phyloP scores from a whole-genome alignment of 2,329 filamentous ascomycete genomes.

The Chrysoporthe austroafricana region DNA sequence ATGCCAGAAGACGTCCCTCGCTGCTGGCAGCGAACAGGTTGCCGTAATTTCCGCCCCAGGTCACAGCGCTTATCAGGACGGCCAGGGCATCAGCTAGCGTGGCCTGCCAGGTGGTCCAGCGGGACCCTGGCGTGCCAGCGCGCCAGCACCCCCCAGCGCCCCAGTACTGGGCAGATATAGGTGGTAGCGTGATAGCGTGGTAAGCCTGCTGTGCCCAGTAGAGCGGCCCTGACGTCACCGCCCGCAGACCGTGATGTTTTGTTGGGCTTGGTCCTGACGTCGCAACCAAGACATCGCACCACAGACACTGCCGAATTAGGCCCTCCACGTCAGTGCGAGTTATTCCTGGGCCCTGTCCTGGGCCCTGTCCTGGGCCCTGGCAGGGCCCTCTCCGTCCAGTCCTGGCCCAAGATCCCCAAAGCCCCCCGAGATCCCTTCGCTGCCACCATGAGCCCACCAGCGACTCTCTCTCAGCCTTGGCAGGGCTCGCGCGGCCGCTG shows the following conservation, averaged over 20 bases:
- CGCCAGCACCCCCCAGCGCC: too few species aligned
- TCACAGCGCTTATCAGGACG: neutral
- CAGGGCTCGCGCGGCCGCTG: neutral
- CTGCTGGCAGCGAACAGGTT: neutral
- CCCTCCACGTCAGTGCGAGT: conserved; percentile 1
- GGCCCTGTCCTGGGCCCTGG: too few species aligned
- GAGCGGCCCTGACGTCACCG: neutral
- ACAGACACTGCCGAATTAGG: neutral
- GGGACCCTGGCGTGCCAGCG: neutral
- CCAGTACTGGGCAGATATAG: too few species aligned
- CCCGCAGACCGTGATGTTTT: neutral
- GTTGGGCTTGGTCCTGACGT: neutral
- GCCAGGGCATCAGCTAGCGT: neutral
- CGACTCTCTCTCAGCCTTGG: neutral
- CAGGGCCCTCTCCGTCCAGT: too few species aligned
- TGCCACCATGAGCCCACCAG: too few species aligned
- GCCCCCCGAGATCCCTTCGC: too few species aligned
- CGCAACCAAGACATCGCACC: conserved; percentile 7
- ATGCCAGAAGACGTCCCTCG: too few species aligned
- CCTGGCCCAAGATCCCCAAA: neutral
- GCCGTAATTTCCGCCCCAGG: neutral
- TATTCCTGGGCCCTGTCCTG: neutral
- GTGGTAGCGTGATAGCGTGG: neutral
- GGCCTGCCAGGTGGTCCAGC: neutral
- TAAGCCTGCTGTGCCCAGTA: neutral